Evolutionary conservation across 495 filamentous ascomycete species (phyloP), one percentile per base, ranked within the genome.

Genomic region (Hyaloscypha finlandica): DNA sequence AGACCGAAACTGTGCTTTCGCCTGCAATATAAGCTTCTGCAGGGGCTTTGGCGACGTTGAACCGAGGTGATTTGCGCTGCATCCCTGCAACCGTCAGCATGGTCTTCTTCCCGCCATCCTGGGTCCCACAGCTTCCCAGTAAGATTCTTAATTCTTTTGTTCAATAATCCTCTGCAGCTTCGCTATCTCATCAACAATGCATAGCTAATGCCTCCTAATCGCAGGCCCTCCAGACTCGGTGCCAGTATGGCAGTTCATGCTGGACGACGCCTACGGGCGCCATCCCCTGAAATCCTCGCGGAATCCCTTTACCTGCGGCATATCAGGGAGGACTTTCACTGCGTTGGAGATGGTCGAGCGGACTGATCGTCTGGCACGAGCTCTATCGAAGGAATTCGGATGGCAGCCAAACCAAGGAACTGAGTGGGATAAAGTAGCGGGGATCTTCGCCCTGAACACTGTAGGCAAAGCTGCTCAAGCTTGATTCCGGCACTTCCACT

Each of bases 361-460:
- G 2, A 85, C 90, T 3, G 86, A 93, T 20, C 79, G 82, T 54
- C 80, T 96, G n/a, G 85, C 92, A 16, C 84, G 88, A 61, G 88
- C 84, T 5, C 76, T 97, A 5, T 80, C 86, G 9, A 90, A 92
- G 72, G 87, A 91, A 68, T 78, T 95, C 70, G 88, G 86, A 58
- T 96, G 91, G 90, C 70, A 81, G 32, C 85, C 90, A 8, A 94
- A 94, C 69, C 70, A 84, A 65, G 92, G 92, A 25, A 85, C 85
- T 0, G 90, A 93, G 73, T 96, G 90, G 89, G 93, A 97, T 71
- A 97, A 95, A 78, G 88, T 93, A 29, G 71, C 93, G 57, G 88
- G 84, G 12, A 77, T 94, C 12, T 96, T 92, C 76, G 89, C 87
- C 42, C 69, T 94, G 62, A 97, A 97, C 70, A 92, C 92, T 30